Base-by-base conservation (phyloP, 306 rosid genomes). In the Lathyrus aphaca region DNA sequence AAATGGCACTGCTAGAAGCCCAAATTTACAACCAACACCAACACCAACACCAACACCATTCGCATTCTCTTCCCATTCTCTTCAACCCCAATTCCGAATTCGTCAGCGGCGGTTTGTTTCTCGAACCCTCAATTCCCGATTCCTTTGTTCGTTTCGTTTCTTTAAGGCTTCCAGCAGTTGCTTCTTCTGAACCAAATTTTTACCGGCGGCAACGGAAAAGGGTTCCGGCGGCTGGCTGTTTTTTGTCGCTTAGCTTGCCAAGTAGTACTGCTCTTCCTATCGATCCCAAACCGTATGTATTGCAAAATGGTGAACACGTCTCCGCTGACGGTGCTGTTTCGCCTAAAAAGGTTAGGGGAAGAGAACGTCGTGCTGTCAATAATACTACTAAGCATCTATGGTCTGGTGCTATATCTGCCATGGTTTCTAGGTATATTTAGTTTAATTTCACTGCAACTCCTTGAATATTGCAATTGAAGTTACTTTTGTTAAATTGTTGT, bases 361-460 rank as follows among this genome's bases (percentile, higher is more conserved):
- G 83, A 45, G 73, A 79, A 63, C 81, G 87, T 14, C 27, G 64
- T 66, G 96, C 96, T 63, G 74, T 94, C 10, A 35, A 35, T 83
- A 94, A 90, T 82, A 81, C 95, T 65, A 87, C 97, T 51, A 94
- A 86, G 59, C 96, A 94, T 81, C 86, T 94, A 9, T 94, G 97
- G 99, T 77, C 99, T 50, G 99, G 97, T 79, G 97, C 97, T 30
- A 73, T 88, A 8, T 97, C 97, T n/a, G 97, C 99, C 71, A 91
- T 94, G 99, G 99, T 94, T 80, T 91, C 99, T 60, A 91, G 97
- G 99, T 93, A 58, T 69, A 0, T 32, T 32, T 18, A 13, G 9
- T 25, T 18, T 49, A 16, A 44, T 76, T 37, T 68, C 58, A 15
- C n/a, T 39, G 9, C 13, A 55, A 5, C 17, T 56, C 9, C 4